Evolutionary conservation across 768 basidiomycete genomes (phyloP).

Genomic region (Suillus cothurnatus): DNA sequence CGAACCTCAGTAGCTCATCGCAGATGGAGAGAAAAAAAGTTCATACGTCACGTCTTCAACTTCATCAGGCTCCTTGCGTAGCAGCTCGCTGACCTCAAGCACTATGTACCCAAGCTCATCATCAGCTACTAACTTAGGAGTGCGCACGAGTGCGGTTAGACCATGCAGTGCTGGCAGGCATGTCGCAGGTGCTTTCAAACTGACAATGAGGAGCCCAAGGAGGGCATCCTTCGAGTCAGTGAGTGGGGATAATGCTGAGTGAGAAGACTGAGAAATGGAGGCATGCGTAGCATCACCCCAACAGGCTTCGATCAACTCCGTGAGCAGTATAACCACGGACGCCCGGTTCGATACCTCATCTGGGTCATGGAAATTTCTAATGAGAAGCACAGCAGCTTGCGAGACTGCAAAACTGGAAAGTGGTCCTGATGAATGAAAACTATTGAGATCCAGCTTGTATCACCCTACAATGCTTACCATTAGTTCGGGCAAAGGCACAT

Average conservation of each 20-base stretch:
- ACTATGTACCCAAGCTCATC: conserved; percentile 83
- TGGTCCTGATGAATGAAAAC: conserved; percentile 49
- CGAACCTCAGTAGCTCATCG: not conserved
- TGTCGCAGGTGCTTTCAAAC: conserved; percentile 53
- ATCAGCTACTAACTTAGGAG: conserved; percentile 60
- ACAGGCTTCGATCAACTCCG: conserved; percentile 61
- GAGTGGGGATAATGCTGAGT: conserved; percentile 41
- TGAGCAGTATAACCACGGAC: conserved; percentile 65
- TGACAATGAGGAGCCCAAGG: conserved; percentile 62
- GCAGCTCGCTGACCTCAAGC: conserved; percentile 69
- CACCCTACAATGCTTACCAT: conserved; percentile 58
- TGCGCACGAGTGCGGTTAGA: conserved; percentile 66
- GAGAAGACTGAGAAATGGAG: conserved; percentile 11
- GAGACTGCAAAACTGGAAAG: conserved; percentile 68
- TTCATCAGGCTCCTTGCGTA: conserved; percentile 50
- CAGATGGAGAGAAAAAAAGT: not conserved
- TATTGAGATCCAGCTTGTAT: conserved; percentile 2
- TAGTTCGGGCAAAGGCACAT: conserved; percentile 62
- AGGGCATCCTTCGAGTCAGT: conserved; percentile 75
- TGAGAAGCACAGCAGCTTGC: conserved; percentile 74
- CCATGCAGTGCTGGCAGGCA: conserved; percentile 64
- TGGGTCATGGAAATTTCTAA: conserved; percentile 71
- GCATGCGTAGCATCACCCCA: conserved; percentile 41
- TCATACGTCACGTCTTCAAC: conserved; percentile 55
- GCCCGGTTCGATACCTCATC: conserved; percentile 68